A percentile compares a stretch with the other conserved stretches of the same genome.
phyloP scores from a whole-genome alignment of 129 eudicot species.

The Flaveria ramosissima region DNA sequence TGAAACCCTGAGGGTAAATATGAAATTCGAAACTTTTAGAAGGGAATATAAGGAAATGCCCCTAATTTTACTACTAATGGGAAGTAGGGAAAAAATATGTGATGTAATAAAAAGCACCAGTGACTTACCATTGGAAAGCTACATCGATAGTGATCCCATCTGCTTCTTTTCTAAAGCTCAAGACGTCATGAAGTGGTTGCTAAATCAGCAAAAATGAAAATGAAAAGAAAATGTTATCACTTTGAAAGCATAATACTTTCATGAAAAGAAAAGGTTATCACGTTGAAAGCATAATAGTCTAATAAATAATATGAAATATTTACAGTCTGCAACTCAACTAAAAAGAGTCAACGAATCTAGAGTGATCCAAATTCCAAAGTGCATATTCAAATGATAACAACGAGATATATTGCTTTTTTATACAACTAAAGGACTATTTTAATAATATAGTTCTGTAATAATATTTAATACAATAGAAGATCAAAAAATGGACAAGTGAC shows the following conservation, averaged over 20 bases:
- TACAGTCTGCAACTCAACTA: background rate
- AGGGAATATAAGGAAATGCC: background rate
- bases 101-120: slow-evolving; percentile 4
- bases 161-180: slow-evolving; percentile 74
- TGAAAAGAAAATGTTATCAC: slow-evolving; percentile 32
- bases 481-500: background rate
- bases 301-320: slow-evolving; percentile 3
- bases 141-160: slow-evolving; percentile 72
- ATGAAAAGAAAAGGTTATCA: slow-evolving; percentile 31
- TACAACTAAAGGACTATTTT: background rate
- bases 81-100: slow-evolving; percentile 9
- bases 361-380: background rate
- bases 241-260: slow-evolving; percentile 4
- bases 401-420: background rate
- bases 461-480: background rate
- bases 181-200: slow-evolving; percentile 91
- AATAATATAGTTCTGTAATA: background rate
- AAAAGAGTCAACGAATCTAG: background rate
- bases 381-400: background rate
- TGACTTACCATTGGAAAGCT: slow-evolving; percentile 84
- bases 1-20: background rate
- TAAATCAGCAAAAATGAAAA: slow-evolving; percentile 30
- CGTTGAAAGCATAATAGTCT: slow-evolving; percentile 17
- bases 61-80: background rate
- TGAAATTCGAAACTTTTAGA: background rate